These are phyloP conservation scores for Parachaetomium inaequale DNA, from an alignment of 495 filamentous ascomycete species.

Conservation along the genomic window DNA sequence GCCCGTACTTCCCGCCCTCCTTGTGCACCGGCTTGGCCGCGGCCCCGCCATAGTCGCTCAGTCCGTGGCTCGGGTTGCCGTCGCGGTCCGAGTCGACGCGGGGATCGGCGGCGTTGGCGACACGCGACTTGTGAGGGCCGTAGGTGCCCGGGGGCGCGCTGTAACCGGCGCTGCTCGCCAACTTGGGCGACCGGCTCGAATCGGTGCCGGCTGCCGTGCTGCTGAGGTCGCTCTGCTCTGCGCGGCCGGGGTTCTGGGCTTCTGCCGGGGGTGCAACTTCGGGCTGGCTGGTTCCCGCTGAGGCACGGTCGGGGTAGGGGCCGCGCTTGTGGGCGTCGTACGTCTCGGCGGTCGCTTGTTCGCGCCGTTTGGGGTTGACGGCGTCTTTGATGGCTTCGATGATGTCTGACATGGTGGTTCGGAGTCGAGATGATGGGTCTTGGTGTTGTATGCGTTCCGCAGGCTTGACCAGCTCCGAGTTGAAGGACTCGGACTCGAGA, in stretches of 20 bases:
- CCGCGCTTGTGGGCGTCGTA: constrained; percentile 26
- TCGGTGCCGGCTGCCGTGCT: not conserved
- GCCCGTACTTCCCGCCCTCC: constrained; percentile 14
- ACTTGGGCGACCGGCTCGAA: constrained; percentile 4
- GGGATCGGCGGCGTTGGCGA: constrained; percentile 42
- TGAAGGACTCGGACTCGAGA: no score
- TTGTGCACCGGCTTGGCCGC: constrained; percentile 9
- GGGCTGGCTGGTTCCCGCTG: not conserved
- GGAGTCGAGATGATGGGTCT: no score
- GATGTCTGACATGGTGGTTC: constrained; percentile 30
- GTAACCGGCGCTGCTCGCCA: constrained; percentile 20
- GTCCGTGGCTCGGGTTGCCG: constrained; percentile 17
- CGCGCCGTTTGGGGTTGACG: constrained; percentile 26
- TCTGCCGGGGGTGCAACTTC: constrained; percentile 8
- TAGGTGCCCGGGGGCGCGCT: constrained; percentile 35
- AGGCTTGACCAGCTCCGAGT: no score
- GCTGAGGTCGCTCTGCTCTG: constrained; percentile 12
- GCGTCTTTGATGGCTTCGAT: constrained; percentile 29
- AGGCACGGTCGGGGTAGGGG: constrained; percentile 22
- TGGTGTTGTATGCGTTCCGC: not conserved
- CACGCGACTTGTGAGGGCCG: constrained; percentile 37
- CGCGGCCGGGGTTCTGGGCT: not conserved
- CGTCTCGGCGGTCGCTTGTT: constrained; percentile 23
- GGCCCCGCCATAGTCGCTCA: constrained; percentile 10
- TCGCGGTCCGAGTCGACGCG: constrained; percentile 40